Percentiles rank a stretch among this genome's conserved stretches.
phyloP scores from a whole-genome alignment of 2,329 filamentous ascomycete species.

The Triangularia verruculosa region DNA sequence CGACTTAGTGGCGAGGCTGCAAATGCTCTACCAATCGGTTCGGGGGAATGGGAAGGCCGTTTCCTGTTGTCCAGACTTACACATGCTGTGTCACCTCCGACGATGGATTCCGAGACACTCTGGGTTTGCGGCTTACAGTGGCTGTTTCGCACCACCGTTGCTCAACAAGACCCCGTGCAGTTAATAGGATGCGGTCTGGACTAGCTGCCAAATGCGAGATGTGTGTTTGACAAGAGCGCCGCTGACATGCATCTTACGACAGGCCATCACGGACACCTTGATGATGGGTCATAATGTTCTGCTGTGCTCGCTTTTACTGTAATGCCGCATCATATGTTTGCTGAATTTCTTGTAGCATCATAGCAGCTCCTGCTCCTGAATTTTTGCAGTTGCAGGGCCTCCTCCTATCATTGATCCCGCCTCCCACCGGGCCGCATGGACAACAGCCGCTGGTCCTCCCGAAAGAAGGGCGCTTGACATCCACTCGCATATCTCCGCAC shows the following conservation, averaged over 20 bases:
- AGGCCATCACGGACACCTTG: neutral
- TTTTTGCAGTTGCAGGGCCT: neutral
- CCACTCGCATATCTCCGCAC: neutral
- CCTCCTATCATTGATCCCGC: neutral
- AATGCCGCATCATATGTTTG: conserved; percentile 8
- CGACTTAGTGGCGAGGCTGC: neutral
- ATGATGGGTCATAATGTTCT: conserved; percentile 3
- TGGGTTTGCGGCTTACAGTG: neutral
- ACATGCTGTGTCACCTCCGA: conserved; percentile 2
- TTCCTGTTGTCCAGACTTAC: neutral
- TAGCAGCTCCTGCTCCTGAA: neutral
- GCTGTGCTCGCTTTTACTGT: neutral
- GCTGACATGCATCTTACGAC: conserved; percentile 5
- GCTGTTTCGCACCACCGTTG: neutral
- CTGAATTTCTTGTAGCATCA: neutral
- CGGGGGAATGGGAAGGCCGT: neutral
- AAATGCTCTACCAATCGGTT: neutral
- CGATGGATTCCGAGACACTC: neutral
- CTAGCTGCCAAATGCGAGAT: neutral
- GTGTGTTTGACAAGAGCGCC: conserved; percentile 6
- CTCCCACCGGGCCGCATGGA: neutral
- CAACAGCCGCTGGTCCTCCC: neutral
- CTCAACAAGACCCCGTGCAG: neutral
- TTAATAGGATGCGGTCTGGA: neutral
- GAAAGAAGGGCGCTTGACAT: neutral